Conservation (phyloP, 2,329 filamentous ascomycete genomes). For the Shiraia sp. region DNA sequence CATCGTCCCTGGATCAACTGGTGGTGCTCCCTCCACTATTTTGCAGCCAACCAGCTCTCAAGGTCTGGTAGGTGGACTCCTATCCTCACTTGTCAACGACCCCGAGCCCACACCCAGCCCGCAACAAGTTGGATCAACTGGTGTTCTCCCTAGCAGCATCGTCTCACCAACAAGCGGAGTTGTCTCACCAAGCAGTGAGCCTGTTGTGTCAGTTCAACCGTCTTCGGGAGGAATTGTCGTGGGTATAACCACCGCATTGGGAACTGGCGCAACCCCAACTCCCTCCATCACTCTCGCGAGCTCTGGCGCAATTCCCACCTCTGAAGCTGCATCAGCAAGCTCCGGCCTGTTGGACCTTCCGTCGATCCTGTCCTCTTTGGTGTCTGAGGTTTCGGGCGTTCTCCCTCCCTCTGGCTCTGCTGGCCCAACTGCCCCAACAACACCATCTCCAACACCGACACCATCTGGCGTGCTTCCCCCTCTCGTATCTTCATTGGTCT, state of each 20-base stretch:
- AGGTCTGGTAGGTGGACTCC: conserved; percentile 5
- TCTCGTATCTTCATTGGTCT: conserved; percentile 21
- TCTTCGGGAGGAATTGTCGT: conserved; percentile 36
- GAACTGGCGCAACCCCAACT: conserved; percentile 21
- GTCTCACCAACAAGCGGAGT: conserved; percentile 24
- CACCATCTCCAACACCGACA: conserved; percentile 15
- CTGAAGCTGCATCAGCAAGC: conserved; percentile 16
- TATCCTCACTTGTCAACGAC: conserved; percentile 16
- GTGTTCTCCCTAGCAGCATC: conserved; percentile 24
- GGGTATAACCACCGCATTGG: conserved; percentile 42
- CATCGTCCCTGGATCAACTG: conserved; percentile 28
- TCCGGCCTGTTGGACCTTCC: conserved; percentile 16
- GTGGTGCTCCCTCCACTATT: conserved; percentile 12
- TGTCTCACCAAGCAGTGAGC: conserved; percentile 4
- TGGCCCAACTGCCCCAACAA: conserved; percentile 19
- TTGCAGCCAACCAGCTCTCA: conserved; percentile 13
- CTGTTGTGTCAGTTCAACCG: conserved; percentile 9
- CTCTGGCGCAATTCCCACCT: conserved; percentile 27
- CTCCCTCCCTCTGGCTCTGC: conserved; percentile 19
- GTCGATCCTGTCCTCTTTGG: conserved; percentile 20
- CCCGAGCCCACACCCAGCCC: conserved; percentile 15
- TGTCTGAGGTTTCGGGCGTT: conserved; percentile 27
- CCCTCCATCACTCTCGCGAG: conserved; percentile 12
- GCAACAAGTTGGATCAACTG: conserved; percentile 25
- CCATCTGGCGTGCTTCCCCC: conserved; percentile 11